Percentiles rank a stretch among this genome's conserved stretches.
These are phyloP conservation scores for Cadophora luteo-olivacea DNA, from an alignment of 2,329 filamentous ascomycete species.

Conservation along the genomic window DNA sequence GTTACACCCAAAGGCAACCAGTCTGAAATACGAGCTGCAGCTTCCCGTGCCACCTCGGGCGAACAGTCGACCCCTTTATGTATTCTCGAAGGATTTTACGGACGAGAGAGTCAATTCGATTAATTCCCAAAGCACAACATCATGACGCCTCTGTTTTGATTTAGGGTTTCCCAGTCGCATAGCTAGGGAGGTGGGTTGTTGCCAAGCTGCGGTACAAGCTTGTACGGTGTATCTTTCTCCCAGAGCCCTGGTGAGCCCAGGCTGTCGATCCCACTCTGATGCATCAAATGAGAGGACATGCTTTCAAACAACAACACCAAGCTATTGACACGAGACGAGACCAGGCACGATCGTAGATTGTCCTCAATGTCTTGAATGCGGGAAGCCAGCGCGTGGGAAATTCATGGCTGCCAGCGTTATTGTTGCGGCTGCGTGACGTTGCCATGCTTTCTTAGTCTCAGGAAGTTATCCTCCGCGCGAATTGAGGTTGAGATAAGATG, in stretches of 20 bases:
- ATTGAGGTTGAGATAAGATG: not conserved
- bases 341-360: not conserved
- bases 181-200: not conserved
- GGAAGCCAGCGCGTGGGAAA: not conserved
- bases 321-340: too few relatives aligned
- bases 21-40: not conserved
- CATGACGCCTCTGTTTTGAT: not conserved
- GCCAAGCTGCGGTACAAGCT: not conserved
- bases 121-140: too few relatives aligned
- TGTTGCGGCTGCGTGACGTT: not conserved
- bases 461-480: not conserved
- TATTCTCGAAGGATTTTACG: conserved; percentile 1
- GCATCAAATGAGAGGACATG: not conserved
- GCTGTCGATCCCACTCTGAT: not conserved
- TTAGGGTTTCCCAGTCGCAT: not conserved
- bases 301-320: not conserved
- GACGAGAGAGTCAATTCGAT: not conserved
- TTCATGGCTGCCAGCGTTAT: not conserved
- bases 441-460: not conserved
- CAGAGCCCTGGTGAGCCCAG: not conserved
- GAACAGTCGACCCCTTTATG: not conserved
- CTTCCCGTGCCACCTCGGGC: not conserved
- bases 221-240: conserved; percentile 6
- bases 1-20: conserved; percentile 3
- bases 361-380: not conserved